Conservation (phyloP, 768 basidiomycete species). For the Exidia glandulosa region DNA sequence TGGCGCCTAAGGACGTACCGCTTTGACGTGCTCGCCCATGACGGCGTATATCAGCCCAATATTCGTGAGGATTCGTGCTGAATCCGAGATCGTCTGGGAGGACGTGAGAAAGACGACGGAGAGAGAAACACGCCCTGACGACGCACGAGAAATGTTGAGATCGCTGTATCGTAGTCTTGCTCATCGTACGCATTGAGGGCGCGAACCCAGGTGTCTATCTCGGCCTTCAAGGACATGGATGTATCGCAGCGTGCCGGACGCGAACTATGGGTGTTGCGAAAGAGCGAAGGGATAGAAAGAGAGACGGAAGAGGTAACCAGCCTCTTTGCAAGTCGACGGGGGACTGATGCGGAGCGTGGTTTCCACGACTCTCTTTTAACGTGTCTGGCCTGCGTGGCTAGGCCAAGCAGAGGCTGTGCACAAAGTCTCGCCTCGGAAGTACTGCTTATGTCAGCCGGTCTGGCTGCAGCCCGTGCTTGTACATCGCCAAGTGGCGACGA, state of each 20-base stretch:
- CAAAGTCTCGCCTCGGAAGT: too few relatives aligned
- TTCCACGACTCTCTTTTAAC: too few relatives aligned
- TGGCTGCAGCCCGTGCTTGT: too few relatives aligned
- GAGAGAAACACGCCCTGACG: neutral
- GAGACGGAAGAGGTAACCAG: neutral
- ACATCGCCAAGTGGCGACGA: too few relatives aligned
- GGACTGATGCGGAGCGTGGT: too few relatives aligned
- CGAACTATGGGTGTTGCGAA: too few relatives aligned
- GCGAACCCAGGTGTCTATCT: slow-evolving; percentile 76
- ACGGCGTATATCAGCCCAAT: slow-evolving; percentile 92
- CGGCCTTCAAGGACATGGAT: slow-evolving; percentile 15
- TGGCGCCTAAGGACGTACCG: slow-evolving; percentile 15
- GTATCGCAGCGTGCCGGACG: neutral
- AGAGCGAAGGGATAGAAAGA: too few relatives aligned
- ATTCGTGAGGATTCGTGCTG: slow-evolving; percentile 84
- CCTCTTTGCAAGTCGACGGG: too few relatives aligned
- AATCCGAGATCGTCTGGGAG: slow-evolving; percentile 73
- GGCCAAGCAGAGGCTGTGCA: too few relatives aligned
- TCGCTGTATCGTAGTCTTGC: slow-evolving; percentile 63
- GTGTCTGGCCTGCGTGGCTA: too few relatives aligned
- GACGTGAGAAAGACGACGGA: neutral
- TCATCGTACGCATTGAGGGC: slow-evolving; percentile 85
- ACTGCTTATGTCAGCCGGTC: too few relatives aligned
- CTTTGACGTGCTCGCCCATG: slow-evolving; percentile 75
- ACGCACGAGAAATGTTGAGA: slow-evolving; percentile 66